Base-by-base conservation (phyloP, 345 rosid genomes). In the Rubroshorea leprosula region DNA sequence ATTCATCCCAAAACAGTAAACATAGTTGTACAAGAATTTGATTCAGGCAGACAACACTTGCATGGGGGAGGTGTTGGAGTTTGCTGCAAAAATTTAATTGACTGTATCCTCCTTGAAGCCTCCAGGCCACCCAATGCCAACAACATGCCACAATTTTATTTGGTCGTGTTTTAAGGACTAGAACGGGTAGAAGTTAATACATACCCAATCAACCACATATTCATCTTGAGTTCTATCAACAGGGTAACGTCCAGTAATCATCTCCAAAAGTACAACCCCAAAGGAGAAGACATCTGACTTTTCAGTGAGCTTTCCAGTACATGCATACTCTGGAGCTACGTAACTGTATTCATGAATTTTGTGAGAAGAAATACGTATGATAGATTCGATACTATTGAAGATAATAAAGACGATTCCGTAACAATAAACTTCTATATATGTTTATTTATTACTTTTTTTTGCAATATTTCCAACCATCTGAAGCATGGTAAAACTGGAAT, bases 281-380 rank as follows among this genome's bases (percentile, higher is more conserved):
- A 82, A 86, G 13, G 96, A 91, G 72, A 80, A 91, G 22, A 88
- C 88, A 54, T 91, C 98, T 2, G 98, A 83, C 51, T 91, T 91
- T 38, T 80, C 88, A n/a, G 95, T 76, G 17, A 91, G 81, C 74
- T 86, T 86, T 20, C 98, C 96, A 11, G 90, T 80, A 29, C 92
- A 72, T 22, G 92, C 92, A 78, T 91, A 91, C 62, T 91, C 98
- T 0, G 96, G 98, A 55, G 95, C 96, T 74, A 91, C 51, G 80
- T 91, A 91, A 61, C 98, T 85, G 78, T 67, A 69, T 26, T 23
- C 0, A 46, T 8, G 39, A 31, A 65, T 25, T 47, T 54, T 9
- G 52, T 58, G 39, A 51, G 64, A 62, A 57, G 45, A 15, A 58
- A 26, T 5, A 21, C 6, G 31, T 27, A n/a, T n/a, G n/a, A n/a